A percentile compares a stretch with the other conserved stretches of the same genome.
Evolutionary conservation across 495 filamentous ascomycete species (phyloP).

Genomic region (Sordaria brevicollis): DNA sequence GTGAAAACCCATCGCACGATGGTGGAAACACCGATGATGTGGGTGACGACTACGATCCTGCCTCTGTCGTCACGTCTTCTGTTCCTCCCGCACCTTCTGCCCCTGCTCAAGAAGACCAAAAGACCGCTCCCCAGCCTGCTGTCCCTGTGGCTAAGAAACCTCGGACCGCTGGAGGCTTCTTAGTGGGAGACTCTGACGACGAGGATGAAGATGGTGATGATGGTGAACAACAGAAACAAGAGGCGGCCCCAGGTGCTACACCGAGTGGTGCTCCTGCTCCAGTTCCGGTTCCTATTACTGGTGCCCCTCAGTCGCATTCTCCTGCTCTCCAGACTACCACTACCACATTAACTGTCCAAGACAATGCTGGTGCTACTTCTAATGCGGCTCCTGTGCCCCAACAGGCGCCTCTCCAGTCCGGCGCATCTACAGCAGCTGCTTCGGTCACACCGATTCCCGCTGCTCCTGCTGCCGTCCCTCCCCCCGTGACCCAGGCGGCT

Average conservation of each 20-base stretch:
- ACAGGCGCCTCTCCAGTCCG: neutral
- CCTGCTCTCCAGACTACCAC: slow-evolving; percentile 15
- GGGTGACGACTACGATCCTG: slow-evolving; percentile 39
- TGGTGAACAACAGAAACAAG: neutral
- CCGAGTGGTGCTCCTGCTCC: slow-evolving; percentile 10
- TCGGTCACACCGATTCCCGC: slow-evolving; percentile 1
- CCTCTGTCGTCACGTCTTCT: slow-evolving; percentile 26
- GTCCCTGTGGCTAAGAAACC: slow-evolving; percentile 41
- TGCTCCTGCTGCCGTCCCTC: slow-evolving; percentile 6
- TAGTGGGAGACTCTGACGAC: slow-evolving; percentile 63
- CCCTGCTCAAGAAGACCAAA: neutral
- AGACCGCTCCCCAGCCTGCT: slow-evolving; percentile 15
- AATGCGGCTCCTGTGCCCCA: slow-evolving; percentile 14
- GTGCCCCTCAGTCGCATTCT: slow-evolving; percentile 9
- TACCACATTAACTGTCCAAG: slow-evolving; percentile 9
- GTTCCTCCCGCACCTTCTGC: slow-evolving; percentile 2
- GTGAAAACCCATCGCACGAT: slow-evolving; percentile 31
- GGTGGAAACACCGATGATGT: slow-evolving; percentile 32
- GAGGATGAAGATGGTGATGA: slow-evolving; percentile 26
- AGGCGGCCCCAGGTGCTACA: slow-evolving; percentile 13
- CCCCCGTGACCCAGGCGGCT: slow-evolving; percentile 36
- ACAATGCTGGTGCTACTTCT: slow-evolving; percentile 7
- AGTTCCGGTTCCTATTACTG: slow-evolving; percentile 2
- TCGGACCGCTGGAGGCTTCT: slow-evolving; percentile 68
- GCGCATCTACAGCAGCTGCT: neutral